phyloP scores from a whole-genome alignment of 805 yeast genomes.

The Dipodascus geniculatus region DNA sequence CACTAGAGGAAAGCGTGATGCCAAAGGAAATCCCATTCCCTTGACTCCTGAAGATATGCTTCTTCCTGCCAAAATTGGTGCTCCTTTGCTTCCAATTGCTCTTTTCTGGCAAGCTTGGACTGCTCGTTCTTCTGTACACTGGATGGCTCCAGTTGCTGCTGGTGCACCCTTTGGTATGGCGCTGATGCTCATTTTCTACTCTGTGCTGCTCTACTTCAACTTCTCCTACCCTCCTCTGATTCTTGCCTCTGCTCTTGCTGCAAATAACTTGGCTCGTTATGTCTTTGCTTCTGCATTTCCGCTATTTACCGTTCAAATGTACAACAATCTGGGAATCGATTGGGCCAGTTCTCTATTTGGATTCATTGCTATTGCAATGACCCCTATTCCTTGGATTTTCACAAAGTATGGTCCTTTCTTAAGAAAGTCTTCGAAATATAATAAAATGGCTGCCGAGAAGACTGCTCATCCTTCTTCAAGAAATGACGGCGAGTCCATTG shows the following conservation, averaged over 20 bases:
- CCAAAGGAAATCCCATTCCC: conserved; percentile 28
- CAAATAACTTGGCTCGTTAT: conserved; percentile 48
- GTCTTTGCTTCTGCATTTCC: conserved; percentile 53
- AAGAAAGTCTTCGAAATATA: conserved; percentile 17
- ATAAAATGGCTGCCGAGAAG: background rate
- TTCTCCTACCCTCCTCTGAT: conserved; percentile 51
- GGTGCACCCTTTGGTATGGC: conserved; percentile 41
- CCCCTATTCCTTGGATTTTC: conserved; percentile 48
- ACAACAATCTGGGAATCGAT: conserved; percentile 35
- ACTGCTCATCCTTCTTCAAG: background rate
- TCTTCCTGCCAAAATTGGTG: conserved; percentile 37
- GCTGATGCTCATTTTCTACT: conserved; percentile 44
- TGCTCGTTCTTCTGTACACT: conserved; percentile 31
- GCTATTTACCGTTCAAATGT: conserved; percentile 43
- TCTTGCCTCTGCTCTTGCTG: conserved; percentile 53
- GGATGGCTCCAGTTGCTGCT: conserved; percentile 48
- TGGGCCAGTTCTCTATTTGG: conserved; percentile 50
- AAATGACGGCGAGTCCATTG: background rate
- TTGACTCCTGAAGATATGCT: conserved; percentile 42
- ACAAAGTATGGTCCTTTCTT: conserved; percentile 35
- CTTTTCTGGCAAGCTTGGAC: conserved; percentile 58
- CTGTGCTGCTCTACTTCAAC: conserved; percentile 46
- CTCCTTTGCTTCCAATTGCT: conserved; percentile 40
- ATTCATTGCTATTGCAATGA: conserved; percentile 34
- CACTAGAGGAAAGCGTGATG: conserved; percentile 16